Evolutionary conservation across 1,284 basidiomycete genomes (phyloP), one percentile per base, ranked within the genome.

Genomic region (Agroathelia rolfsii): DNA sequence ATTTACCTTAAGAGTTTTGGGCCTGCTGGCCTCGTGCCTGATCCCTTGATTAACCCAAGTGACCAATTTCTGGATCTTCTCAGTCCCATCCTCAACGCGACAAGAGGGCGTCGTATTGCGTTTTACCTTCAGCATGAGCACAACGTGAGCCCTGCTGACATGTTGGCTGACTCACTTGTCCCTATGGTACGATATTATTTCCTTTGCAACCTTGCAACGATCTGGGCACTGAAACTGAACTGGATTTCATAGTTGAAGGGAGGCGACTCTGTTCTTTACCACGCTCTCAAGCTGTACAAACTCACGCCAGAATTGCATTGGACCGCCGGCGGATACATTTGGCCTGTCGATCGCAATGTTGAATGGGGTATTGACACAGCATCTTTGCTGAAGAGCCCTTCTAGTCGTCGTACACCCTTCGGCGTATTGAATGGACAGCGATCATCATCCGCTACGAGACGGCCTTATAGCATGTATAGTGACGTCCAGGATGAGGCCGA

Each of bases 311-410:
- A 80, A 41, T 64, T 86, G 1, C 76, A 79, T 35, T 86, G 81
- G 76, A 72, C 73, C 13, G 82, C 83, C 16, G 81, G 81, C 4
- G 79, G 80, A 9, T 83, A 78, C 52, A 65, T 86, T 40, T 86
- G 83, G 82, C 75, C 81, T 2, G 64, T 73, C 20, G 76, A 81
- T 44, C 69, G 70, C 35, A 66, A 69, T 0, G 76, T 84, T 8
- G 76, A 82, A 45, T 67, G 74, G 42, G 63, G 64, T 21, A 61
- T 57, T 38, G 71, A 72, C 29, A 54, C 53, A 62, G 59, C 41
- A 55, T 46, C 16, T 61, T 55, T 19, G 52, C 48, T 6, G 48
- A 52, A 21, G 36, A 10, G 28, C 35, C 4, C 44, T 46, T 10
- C 48, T 49, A 24, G 40, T 41, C n/a, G 9, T 8, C 22, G 22